Evolutionary conservation across 176 grass and related monocot species (phyloP), one percentile per base, ranked within the genome.

Genomic region (Raddia guianensis): DNA sequence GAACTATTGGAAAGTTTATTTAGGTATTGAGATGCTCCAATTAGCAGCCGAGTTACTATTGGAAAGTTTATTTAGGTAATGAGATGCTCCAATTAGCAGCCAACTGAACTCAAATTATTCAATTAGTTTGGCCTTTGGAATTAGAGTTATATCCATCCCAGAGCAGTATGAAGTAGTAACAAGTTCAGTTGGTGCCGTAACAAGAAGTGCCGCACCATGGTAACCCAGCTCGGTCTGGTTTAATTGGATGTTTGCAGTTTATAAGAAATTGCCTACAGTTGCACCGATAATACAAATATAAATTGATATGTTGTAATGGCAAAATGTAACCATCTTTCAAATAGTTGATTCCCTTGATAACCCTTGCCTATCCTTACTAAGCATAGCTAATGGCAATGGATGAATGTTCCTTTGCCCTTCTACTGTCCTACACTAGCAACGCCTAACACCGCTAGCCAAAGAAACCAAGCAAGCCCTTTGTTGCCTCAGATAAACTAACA

Each of bases 201-300:
- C 10, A 14, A n/a, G 63, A 43, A 10, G 14, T 66, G n/a, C 18
- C 10, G 12, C 9, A 20, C 48, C 33, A 3, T 3, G 37, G 37
- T 40, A 40, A 40, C 37, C 2, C 18, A 66, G 37, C 49, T 64
- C 34, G 53, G 15, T 42, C 49, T 55, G 19, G 12, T 37, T 55
- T 55, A 51, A 13, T 57, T 46, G 51, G 77, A 15, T 58, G 13
- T 65, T 67, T 66, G 62, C 62, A 54, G 18, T 66, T 53, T 66
- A 53, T 54, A 43, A 21, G 62, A 43, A 37, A 79, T 51, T 52
- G 66, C 12, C 3, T 78, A 52, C 10, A 79, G 19, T 18, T 51
- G 35, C 51, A 59, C 18, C 52, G 58, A 19, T n/a, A 74, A 12
- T 46, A 3, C 12, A 14, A 48, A 62, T 1, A 56, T 43, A n/a